phyloP scores from a whole-genome alignment of 177 flowering plant species.

The Vitis hybrid region DNA sequence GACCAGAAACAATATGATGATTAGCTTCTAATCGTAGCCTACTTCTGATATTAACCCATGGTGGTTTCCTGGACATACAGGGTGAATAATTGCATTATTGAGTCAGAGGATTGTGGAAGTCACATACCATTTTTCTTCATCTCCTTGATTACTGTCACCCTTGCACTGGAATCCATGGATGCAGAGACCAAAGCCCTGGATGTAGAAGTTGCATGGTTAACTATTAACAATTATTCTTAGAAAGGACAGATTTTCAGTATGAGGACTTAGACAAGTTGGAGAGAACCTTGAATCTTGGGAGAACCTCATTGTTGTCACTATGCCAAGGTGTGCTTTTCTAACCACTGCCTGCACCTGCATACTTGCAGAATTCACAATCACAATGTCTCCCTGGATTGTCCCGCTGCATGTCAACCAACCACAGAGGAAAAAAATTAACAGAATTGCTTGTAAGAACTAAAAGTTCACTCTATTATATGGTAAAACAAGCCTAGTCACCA shows the following conservation, averaged over 20 bases:
- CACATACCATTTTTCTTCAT: slow-evolving; percentile 50
- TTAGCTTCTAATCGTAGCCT: too few species aligned
- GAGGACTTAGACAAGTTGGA: slow-evolving; percentile 1
- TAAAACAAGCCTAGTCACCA: neutral
- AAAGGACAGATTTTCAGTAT: neutral
- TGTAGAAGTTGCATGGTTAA: slow-evolving; percentile 8
- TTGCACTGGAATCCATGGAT: slow-evolving; percentile 81
- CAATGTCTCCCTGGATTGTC: slow-evolving; percentile 69
- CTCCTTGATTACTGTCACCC: slow-evolving; percentile 66
- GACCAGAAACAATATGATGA: too few species aligned
- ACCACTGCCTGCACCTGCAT: slow-evolving; percentile 47
- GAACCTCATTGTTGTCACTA: slow-evolving; percentile 73
- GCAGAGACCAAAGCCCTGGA: slow-evolving; percentile 75
- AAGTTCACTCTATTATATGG: neutral
- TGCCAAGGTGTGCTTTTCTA: slow-evolving; percentile 75
- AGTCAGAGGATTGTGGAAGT: neutral
- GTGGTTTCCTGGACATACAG: too few species aligned
- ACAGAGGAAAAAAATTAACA: neutral
- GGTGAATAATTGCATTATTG: neutral
- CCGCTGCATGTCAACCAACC: slow-evolving; percentile 59
- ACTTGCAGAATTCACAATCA: slow-evolving; percentile 45
- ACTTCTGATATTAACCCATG: too few species aligned
- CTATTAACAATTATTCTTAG: neutral
- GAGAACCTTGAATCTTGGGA: slow-evolving; percentile 78
- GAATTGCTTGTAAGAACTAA: neutral